Base-by-base conservation (phyloP, 1,284 basidiomycete species). In the Cystobasidium pallidum region DNA sequence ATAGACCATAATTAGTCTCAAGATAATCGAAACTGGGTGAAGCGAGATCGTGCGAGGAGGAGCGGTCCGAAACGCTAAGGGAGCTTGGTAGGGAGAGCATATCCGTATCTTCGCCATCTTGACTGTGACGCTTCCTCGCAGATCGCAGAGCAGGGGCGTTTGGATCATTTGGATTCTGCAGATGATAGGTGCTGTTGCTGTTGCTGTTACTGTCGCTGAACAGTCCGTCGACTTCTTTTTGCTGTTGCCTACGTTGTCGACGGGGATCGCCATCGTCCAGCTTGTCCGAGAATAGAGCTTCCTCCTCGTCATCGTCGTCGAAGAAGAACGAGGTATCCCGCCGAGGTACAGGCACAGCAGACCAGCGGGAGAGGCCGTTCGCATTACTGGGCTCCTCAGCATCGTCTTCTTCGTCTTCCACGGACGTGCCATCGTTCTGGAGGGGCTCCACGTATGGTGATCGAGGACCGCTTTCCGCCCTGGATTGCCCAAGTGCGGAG, bases 21-120 rank as follows among this genome's bases (percentile, higher is more conserved):
- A 47, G 32, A 51, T 64, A 36, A 24, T 64, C 62, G 45, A 64
- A 49, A 21, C 24, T 28, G 1, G 64, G 52, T 26, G 64, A 66
- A 57, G 49, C 7, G 28, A 36, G 64, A 19, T 43, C 64, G 11
- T 36, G 24, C 10, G 64, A 54, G 36, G 34, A 21, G 10, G 51
- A 54, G 49, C 64, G 30, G 32, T 66, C 64, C 21, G 64, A 66
- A 8, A 66, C 52, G 51, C 64, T 66, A 10, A 66, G 64, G 19
- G 64, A 66, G 51, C 64, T 66, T 19, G 64, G 64, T 17, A 66
- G 36, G n/a, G 64, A 66, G 11, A 66, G 64, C 51, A 66, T 41
- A 26, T 66, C 64, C 3, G 51, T 45, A 19, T 54, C 52, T 21
- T 57, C 51, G 2, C 52, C 64, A 41, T 66, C 64, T 15, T 45